These are phyloP conservation scores for Castanopsis chinensis DNA, from an alignment of 306 rosid genomes.

Conservation along the genomic window DNA sequence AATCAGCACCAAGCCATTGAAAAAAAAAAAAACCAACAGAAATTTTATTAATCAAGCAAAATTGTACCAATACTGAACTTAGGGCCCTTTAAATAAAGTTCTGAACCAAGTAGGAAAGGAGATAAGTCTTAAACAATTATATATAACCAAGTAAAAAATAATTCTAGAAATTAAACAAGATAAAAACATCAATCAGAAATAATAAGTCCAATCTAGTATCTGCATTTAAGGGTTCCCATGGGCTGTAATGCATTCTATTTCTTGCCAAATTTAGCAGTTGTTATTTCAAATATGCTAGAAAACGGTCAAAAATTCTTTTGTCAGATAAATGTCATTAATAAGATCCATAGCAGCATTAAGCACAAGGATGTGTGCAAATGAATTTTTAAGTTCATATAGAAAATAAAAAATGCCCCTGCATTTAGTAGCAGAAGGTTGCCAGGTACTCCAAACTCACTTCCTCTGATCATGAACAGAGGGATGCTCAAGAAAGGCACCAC, in stretches of 20 bases:
- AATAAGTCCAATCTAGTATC: no score
- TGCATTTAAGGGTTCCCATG: background rate
- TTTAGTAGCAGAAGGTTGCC: background rate
- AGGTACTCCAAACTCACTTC: background rate
- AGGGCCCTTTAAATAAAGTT: no score
- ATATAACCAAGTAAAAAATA: no score
- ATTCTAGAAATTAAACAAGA: no score
- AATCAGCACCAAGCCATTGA: no score
- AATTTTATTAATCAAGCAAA: no score
- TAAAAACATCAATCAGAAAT: no score
- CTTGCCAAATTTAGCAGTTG: background rate
- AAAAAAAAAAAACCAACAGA: no score
- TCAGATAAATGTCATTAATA: background rate
- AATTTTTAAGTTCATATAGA: background rate
- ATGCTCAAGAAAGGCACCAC: background rate
- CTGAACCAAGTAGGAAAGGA: no score
- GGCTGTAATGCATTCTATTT: background rate
- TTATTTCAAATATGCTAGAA: background rate
- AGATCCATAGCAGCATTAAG: background rate
- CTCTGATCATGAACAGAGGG: background rate
- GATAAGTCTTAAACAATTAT: no score
- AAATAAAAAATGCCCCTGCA: background rate
- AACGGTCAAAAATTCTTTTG: background rate
- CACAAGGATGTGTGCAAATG: background rate
- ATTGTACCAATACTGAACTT: no score